Evolutionary conservation across 2,329 filamentous ascomycete genomes (phyloP).

Genomic region (Microdochium bolleyi): DNA sequence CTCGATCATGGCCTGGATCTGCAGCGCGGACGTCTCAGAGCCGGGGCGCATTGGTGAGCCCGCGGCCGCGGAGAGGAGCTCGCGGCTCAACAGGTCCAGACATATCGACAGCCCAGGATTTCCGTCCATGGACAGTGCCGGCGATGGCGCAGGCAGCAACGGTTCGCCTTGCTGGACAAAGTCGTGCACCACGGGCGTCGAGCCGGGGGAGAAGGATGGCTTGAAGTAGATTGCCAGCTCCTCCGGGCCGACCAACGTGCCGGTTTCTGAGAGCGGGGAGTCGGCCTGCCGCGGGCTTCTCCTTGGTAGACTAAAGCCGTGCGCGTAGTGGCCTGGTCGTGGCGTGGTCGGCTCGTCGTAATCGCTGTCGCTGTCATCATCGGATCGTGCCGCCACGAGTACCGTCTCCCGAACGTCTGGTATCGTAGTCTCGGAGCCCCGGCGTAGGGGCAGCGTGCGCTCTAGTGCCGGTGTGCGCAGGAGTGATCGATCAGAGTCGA

Average conservation of each 20-base stretch:
- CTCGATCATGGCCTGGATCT: conserved; percentile 51
- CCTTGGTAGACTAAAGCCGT: conserved; percentile 6
- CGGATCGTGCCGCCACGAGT: not conserved
- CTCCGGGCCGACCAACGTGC: conserved; percentile 22
- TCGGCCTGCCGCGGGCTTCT: conserved; percentile 6
- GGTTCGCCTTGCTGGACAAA: not conserved
- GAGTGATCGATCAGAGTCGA: conserved; percentile 30
- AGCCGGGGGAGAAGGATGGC: conserved; percentile 29
- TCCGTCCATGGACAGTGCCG: conserved; percentile 2
- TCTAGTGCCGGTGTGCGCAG: conserved; percentile 18
- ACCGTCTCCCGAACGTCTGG: not conserved
- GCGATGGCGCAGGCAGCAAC: not conserved
- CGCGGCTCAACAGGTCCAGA: conserved; percentile 39
- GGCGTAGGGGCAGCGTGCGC: conserved; percentile 3
- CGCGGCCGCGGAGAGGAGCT: conserved; percentile 33
- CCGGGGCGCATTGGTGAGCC: conserved; percentile 13
- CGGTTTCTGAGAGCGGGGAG: conserved; percentile 30
- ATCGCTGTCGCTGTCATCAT: not conserved
- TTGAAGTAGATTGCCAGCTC: conserved; percentile 39
- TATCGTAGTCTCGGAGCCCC: not conserved
- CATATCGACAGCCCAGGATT: conserved; percentile 35
- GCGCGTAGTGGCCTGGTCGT: conserved; percentile 1
- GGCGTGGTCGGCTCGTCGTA: conserved; percentile 4
- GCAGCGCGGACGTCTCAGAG: conserved; percentile 33
- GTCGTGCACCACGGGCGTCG: conserved; percentile 18